phyloP scores from a whole-genome alignment of 768 basidiomycete species.

The Tricholoma hemisulphureum region DNA sequence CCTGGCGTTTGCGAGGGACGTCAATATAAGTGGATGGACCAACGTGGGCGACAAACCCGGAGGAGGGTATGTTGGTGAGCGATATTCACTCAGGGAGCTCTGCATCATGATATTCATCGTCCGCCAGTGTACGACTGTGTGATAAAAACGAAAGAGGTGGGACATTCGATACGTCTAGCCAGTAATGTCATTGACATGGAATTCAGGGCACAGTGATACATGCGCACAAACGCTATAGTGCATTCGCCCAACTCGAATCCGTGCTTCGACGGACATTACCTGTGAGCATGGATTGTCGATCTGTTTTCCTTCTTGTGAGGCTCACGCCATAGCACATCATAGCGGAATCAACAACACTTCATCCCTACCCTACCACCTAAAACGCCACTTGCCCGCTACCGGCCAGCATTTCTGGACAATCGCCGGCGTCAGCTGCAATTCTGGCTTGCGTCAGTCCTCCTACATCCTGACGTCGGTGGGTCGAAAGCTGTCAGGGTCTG shows the following conservation, averaged over 20 bases:
- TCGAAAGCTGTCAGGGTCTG: slow-evolving; percentile 58
- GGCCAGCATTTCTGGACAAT: slow-evolving; percentile 65
- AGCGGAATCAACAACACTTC: slow-evolving; percentile 38
- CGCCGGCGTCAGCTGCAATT: slow-evolving; percentile 59
- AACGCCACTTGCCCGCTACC: slow-evolving; percentile 62
- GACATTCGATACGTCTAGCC: not conserved
- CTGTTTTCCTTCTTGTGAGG: not conserved
- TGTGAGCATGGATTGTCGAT: slow-evolving; percentile 31
- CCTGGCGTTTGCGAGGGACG: slow-evolving; percentile 59
- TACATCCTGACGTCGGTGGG: slow-evolving; percentile 71
- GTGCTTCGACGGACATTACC: slow-evolving; percentile 52
- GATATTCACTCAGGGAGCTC: too few species aligned
- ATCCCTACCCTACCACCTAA: slow-evolving; percentile 69
- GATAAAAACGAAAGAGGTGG: slow-evolving; percentile 60
- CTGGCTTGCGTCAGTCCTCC: slow-evolving; percentile 61
- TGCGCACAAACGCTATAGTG: slow-evolving; percentile 64
- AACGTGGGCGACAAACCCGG: slow-evolving; percentile 64
- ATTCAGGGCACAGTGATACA: slow-evolving; percentile 60
- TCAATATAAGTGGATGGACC: slow-evolving; percentile 68
- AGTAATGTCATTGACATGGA: not conserved
- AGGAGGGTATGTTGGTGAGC: slow-evolving; percentile 64
- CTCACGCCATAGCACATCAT: not conserved
- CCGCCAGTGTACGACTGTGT: slow-evolving; percentile 66
- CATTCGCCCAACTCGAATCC: slow-evolving; percentile 54
- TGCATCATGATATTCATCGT: too few species aligned